A percentile compares a stretch with the other conserved stretches of the same genome.
Conservation (phyloP, 306 rosid species). For the Rubus parviflorus region DNA sequence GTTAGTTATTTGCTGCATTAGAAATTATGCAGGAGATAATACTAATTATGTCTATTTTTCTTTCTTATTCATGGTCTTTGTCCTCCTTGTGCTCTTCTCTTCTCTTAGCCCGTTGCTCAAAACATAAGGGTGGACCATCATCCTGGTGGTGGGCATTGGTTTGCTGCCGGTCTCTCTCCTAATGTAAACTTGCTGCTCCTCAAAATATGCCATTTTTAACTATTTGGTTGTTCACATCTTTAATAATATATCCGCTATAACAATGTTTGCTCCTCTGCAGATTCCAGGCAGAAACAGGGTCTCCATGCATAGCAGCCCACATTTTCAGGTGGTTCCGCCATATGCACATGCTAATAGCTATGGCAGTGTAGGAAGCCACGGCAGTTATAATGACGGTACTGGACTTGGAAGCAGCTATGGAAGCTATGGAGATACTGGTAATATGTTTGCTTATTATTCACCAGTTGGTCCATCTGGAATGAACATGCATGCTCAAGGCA, state of each 20-base stretch:
- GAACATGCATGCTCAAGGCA: slow-evolving; percentile 71
- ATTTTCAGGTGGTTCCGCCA: slow-evolving; percentile 81
- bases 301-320: slow-evolving; percentile 69
- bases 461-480: slow-evolving; percentile 90
- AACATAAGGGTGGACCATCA: slow-evolving; percentile 92
- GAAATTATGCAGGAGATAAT: neutral
- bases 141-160: slow-evolving; percentile 99
- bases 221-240: slow-evolving; percentile 24
- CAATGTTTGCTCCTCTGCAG: slow-evolving; percentile 45
- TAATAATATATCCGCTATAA: slow-evolving; percentile 15
- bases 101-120: slow-evolving; percentile 76
- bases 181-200: slow-evolving; percentile 61
- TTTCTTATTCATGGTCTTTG: slow-evolving; percentile 2
- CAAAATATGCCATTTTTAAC: slow-evolving; percentile 8
- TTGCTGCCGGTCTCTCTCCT: slow-evolving; percentile 99
- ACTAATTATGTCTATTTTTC: neutral
- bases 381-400: slow-evolving; percentile 80
- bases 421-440: slow-evolving; percentile 86
- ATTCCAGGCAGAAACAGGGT: slow-evolving; percentile 71
- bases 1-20: slow-evolving; percentile 1
- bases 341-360: slow-evolving; percentile 77
- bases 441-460: slow-evolving; percentile 82
- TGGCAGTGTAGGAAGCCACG: slow-evolving; percentile 95
- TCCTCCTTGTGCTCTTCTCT: neutral
- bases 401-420: slow-evolving; percentile 97